phyloP scores from a whole-genome alignment of 2,329 filamentous ascomycete species.

The Sporothrix schenckii region DNA sequence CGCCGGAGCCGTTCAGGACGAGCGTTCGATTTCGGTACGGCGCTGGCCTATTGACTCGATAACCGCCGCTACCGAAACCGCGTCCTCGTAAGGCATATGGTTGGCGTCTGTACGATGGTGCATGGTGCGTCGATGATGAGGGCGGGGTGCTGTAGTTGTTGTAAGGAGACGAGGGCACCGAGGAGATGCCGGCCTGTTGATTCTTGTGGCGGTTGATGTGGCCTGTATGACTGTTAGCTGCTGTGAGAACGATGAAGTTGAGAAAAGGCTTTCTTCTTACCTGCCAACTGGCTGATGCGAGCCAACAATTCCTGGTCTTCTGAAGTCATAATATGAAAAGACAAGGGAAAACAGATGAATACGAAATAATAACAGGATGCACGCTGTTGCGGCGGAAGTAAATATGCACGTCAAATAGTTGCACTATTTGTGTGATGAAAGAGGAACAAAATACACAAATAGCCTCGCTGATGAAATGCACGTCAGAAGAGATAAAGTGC shows the following conservation, averaged over 20 bases:
- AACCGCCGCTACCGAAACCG: constrained; percentile 40
- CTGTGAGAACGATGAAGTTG: constrained; percentile 21
- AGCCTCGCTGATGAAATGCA: neutral
- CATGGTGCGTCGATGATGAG: neutral
- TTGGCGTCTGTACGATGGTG: constrained; percentile 30
- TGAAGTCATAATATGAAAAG: constrained; percentile 44
- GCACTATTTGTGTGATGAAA: neutral
- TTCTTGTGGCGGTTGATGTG: constrained; percentile 81
- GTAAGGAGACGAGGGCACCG: constrained; percentile 35
- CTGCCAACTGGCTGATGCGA: constrained; percentile 56
- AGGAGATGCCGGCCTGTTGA: constrained; percentile 53
- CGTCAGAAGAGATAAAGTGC: constrained; percentile 13
- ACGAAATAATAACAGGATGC: neutral
- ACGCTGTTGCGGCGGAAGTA: neutral
- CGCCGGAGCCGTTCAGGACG: constrained; percentile 58
- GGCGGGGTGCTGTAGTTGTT: constrained; percentile 37
- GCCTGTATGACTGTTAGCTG: constrained; percentile 50
- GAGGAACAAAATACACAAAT: neutral
- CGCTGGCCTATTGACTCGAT: constrained; percentile 45
- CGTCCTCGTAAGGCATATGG: constrained; percentile 41
- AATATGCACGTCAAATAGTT: neutral
- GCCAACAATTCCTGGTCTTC: constrained; percentile 59
- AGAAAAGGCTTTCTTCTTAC: constrained; percentile 40
- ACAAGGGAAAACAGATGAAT: constrained; percentile 14
- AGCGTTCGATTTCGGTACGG: constrained; percentile 58